Base-by-base conservation (phyloP, 208 protist genomes). In the Trypanosoma lewisi region DNA sequence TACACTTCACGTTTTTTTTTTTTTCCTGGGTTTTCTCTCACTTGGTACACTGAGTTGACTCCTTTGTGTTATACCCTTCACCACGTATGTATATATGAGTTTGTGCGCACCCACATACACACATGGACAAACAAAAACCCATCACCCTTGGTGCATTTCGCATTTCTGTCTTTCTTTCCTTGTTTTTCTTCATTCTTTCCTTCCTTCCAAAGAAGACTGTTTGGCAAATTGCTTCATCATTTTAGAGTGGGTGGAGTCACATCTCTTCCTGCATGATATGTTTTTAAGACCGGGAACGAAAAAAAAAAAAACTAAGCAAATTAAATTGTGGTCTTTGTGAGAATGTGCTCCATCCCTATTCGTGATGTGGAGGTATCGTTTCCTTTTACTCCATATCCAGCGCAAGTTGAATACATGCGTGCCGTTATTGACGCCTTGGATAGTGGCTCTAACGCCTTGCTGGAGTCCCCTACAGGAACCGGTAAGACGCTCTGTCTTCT, bases 401-500 rank as follows among this genome's bases (percentile, higher is more conserved):
- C 77, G 14, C 98, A 99, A 82, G 61, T 94, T 19, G 80, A 88
- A 54, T 98, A 98, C 78, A 99, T 99, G 97, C 78, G 78, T 14
- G 78, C 78, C 59, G 94, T 99, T 27, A 82, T 98, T 14, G 61
- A 83, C 14, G 83, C 92, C n/a, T 83, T 98, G 4, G 67, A 94
- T 17, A 41, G 50, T 31, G 73, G 89, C 14, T 28, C 57, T 17
- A 93, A 99, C 78, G 97, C 95, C 7, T 73, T 99, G 44, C 78
- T 99, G 6, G 97, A 99, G 74, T 97, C 87, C 7, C 97, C 98
- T 1, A 99, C 98, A 1, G 98, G 97, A 17, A 99, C 98, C 1
- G 98, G 98, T 11, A 99, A 99, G 73, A 99, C 97, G 8, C 73
- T 99, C 11, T 98, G 91, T 61, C 72, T 99, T 31, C 77, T 99